Percentiles rank a stretch among this genome's conserved stretches.
These are phyloP conservation scores for Sanghuangporus weigelae DNA, from an alignment of 1,284 basidiomycete species.

Conservation along the genomic window DNA sequence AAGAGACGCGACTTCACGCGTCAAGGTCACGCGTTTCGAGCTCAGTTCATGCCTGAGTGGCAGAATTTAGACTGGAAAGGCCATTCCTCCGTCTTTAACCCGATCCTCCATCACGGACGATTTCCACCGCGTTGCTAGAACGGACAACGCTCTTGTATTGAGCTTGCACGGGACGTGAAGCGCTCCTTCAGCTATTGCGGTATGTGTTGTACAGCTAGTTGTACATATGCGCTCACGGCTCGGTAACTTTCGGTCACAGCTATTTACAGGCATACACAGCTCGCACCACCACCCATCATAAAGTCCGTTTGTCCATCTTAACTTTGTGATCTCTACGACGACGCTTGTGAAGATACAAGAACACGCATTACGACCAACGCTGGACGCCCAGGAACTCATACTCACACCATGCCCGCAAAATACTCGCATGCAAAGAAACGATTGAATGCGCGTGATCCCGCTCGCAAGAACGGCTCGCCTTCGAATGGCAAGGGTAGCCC, in stretches of 20 bases:
- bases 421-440: conserved; percentile 69
- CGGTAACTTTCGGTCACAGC: neutral
- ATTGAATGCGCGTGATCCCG: conserved; percentile 40
- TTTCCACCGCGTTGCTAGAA: no score
- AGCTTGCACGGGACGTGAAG: no score
- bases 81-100: neutral
- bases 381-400: neutral
- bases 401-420: conserved; percentile 51
- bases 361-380: neutral
- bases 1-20: neutral
- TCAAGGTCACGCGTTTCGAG: neutral
- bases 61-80: neutral
- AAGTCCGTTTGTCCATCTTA: neutral
- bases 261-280: conserved; percentile 1
- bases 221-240: neutral
- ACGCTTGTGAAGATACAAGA: neutral
- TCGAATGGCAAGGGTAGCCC: neutral
- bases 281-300: neutral
- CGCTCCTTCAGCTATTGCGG: neutral
- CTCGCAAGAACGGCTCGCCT: conserved; percentile 29
- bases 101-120: no score
- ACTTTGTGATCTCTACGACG: neutral
- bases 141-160: no score
- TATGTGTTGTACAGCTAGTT: neutral
- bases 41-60: neutral